A percentile compares a stretch with the other conserved stretches of the same genome.
Evolutionary conservation across 1,284 basidiomycete genomes (phyloP).

Genomic region (Moesziomyces parantarcticus): DNA sequence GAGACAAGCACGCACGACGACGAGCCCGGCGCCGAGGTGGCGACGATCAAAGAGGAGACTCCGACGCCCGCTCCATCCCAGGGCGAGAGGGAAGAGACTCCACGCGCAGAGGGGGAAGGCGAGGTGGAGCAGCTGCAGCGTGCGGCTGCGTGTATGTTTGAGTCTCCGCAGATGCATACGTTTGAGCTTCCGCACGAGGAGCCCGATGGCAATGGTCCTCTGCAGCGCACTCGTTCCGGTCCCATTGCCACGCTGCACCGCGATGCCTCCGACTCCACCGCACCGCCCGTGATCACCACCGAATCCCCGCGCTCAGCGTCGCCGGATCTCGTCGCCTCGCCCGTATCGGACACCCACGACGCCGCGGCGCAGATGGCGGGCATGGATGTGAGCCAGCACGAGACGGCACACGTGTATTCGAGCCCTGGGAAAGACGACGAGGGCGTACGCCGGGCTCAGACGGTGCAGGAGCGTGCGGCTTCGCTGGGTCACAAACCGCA

Average conservation of each 20-base stretch:
- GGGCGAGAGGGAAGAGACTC: background rate
- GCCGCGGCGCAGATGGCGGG: background rate
- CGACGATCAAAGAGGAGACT: slow-evolving; percentile 31
- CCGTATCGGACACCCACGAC: background rate
- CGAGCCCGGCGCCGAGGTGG: slow-evolving; percentile 2
- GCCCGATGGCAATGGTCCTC: slow-evolving; percentile 26
- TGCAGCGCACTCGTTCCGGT: slow-evolving; percentile 30
- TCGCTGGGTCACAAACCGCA: slow-evolving; percentile 6
- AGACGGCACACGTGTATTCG: slow-evolving; percentile 1
- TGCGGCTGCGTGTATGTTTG: slow-evolving; percentile 28
- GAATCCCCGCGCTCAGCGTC: slow-evolving; percentile 21
- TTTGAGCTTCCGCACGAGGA: slow-evolving; percentile 30
- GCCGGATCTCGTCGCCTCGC: slow-evolving; percentile 24
- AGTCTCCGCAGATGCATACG: slow-evolving; percentile 37
- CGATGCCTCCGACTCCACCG: background rate
- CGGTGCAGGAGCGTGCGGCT: slow-evolving; percentile 21
- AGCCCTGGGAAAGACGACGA: slow-evolving; percentile 2
- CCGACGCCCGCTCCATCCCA: background rate
- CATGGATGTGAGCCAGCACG: too few relatives aligned
- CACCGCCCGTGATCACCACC: slow-evolving; percentile 22
- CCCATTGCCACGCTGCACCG: slow-evolving; percentile 31
- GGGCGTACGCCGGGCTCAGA: slow-evolving; percentile 2
- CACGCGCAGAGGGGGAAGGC: background rate
- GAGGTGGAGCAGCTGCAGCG: slow-evolving; percentile 12
- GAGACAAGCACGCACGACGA: slow-evolving; percentile 1